phyloP scores from a whole-genome alignment of 2,329 filamentous ascomycete genomes.

The Zalaria obscura region DNA sequence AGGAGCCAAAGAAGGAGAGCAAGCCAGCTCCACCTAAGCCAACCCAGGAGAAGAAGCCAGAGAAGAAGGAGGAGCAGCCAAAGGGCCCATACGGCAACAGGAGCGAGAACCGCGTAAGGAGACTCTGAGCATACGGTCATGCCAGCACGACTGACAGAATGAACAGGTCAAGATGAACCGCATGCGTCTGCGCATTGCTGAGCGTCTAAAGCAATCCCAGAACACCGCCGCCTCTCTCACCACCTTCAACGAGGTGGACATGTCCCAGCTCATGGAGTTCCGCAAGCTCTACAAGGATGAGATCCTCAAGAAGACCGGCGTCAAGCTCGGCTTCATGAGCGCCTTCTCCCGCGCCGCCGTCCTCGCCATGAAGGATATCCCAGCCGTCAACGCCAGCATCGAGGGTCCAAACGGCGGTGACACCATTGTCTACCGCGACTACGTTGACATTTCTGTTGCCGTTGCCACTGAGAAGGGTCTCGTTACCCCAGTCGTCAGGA shows the following conservation, averaged over 20 bases:
- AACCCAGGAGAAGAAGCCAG: slow-evolving; percentile 33
- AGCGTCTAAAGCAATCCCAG: slow-evolving; percentile 97
- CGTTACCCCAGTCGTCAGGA: slow-evolving; percentile 90
- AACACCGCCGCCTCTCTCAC: slow-evolving; percentile 95
- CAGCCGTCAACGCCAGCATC: slow-evolving; percentile 89
- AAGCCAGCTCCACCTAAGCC: slow-evolving; percentile 28
- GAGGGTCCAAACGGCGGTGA: slow-evolving; percentile 90
- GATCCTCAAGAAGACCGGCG: slow-evolving; percentile 83
- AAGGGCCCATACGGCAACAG: slow-evolving; percentile 50
- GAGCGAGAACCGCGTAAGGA: slow-evolving; percentile 74
- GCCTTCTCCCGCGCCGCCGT: slow-evolving; percentile 85
- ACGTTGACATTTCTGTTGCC: slow-evolving; percentile 93
- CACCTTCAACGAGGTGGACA: slow-evolving; percentile 98
- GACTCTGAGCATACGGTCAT: background rate
- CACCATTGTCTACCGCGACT: slow-evolving; percentile 96
- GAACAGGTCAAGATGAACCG: slow-evolving; percentile 96
- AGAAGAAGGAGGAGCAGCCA: slow-evolving; percentile 21
- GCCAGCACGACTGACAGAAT: slow-evolving; percentile 2
- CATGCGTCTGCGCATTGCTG: slow-evolving; percentile 93
- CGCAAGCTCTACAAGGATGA: slow-evolving; percentile 96
- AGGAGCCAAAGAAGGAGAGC: slow-evolving; percentile 29
- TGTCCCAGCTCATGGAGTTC: slow-evolving; percentile 96
- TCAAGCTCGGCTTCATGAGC: slow-evolving; percentile 99
- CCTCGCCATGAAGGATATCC: slow-evolving; percentile 88
- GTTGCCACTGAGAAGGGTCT: slow-evolving; percentile 96